These are phyloP conservation scores for Flaveria brownii DNA, from an alignment of 129 eudicot species.

Conservation along the genomic window DNA sequence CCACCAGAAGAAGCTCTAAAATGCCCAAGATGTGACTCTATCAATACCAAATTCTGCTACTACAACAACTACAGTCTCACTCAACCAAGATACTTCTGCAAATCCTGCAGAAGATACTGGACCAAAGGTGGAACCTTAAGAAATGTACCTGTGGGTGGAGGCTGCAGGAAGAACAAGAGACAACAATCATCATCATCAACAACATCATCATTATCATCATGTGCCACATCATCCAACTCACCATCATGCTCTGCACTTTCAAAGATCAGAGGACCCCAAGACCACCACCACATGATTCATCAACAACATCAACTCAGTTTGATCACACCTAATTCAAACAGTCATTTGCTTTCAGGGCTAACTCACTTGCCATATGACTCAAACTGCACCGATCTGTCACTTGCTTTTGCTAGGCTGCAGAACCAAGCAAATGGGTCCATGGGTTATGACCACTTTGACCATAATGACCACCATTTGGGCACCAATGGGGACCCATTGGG, in stretches of 20 bases:
- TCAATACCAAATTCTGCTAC: conserved; percentile 73
- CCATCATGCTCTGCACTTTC: conserved; percentile 39
- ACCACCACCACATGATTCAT: conserved; percentile 12
- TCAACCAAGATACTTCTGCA: conserved; percentile 73
- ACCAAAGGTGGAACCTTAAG: conserved; percentile 73
- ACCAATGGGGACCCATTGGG: conserved; percentile 29
- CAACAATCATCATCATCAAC: conserved; percentile 34
- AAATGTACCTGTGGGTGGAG: conserved; percentile 78
- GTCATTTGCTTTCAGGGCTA: conserved; percentile 36
- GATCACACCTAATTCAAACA: conserved; percentile 32
- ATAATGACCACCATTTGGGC: conserved; percentile 15
- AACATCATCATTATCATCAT: background rate
- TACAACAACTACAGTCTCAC: conserved; percentile 80
- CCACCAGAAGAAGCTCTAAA: conserved; percentile 55
- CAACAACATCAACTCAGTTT: conserved; percentile 36
- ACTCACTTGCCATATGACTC: conserved; percentile 51
- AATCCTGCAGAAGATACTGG: conserved; percentile 73
- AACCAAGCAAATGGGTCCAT: conserved; percentile 44
- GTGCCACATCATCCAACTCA: conserved; percentile 40
- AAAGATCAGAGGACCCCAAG: conserved; percentile 40
- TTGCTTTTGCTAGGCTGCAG: conserved; percentile 73
- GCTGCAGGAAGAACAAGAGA: conserved; percentile 63
- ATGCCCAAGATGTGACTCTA: conserved; percentile 73
- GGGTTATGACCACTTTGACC: conserved; percentile 48
- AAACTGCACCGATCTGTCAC: conserved; percentile 58